Evolutionary conservation across 2,329 filamentous ascomycete species (phyloP), one percentile per base, ranked within the genome.

Genomic region (Claviceps humidiphila): DNA sequence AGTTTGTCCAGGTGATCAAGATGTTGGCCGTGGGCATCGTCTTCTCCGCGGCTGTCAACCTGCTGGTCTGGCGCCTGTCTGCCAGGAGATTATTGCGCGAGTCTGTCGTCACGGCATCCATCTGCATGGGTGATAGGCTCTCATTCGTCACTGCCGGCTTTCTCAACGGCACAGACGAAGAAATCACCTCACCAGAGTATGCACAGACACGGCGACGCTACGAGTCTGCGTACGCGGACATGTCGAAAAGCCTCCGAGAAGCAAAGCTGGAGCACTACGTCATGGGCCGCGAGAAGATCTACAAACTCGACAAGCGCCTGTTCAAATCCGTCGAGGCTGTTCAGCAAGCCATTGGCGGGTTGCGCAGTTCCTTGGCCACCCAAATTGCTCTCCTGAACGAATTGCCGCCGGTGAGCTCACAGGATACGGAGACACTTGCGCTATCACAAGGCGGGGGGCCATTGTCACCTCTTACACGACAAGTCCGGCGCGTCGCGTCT

Each of bases 261-360:
- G 86, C 90, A 14, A 95, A 91, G 64, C 84, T 88, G 54, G 91
- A 97, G 66, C 87, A 95, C 62, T 95, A 87, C 61, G 71, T 90
- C 2, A 66, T 89, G 4, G 91, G 91, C 1, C 83, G 80, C 2
- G 90, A 95, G 64, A 77, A 77, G 52, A 78, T 91, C 56, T 94
- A 94, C 64, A 75, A 77, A 40, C 76, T 94, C 3, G 87, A 96
- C 61, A 84, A 84, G 57, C 82, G 79, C 24, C 76, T 97, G 4
- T 85, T 91, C 45, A 85, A 88, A 61, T 91, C 87, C 58, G 80
- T 97, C 61, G 88, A 95, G 64, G 82, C 81, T 47, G 75, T 97
- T 30, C 84, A 88, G 4, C 90, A 96, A 64, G 89, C 89, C 58
- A 84, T 96, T 57, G 90, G 91, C 65, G 93, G 91, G 7, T 71